Base-by-base conservation (phyloP, 805 yeast genomes). In the Novakomyces olei region DNA sequence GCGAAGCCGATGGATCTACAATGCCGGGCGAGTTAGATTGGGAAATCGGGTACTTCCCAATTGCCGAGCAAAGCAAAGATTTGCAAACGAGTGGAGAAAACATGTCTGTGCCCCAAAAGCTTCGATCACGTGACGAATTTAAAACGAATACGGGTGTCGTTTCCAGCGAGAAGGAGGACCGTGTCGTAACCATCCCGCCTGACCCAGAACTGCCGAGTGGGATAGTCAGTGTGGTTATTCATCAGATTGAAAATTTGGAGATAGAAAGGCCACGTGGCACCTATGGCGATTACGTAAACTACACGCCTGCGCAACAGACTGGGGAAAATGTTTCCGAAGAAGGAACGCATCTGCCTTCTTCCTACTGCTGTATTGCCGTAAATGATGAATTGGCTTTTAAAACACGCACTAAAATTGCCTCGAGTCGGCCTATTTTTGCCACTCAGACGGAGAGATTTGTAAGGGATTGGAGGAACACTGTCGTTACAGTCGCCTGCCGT, bases 391-490 rank as follows among this genome's bases (percentile, higher is more conserved):
- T 22, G 27, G 28, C 15, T 3, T 30, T 23, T 14, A 20, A 30
- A 15, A 30, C 33, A n/a, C 28, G 33, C 10, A 22, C 33, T 5
- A 30, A 30, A 14, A 20, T 23, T 12, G 22, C 15, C 25, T 14
- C 33, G 4, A 19, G 27, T 19, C 14, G 24, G 5, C 33, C 33
- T 15, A 30, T 30, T 23, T 30, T 19, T 10, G 24, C 22, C n/a
- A 27, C 33, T 12, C 27, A 27, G 15, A 30, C 26, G 14, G 33
- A 30, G 15, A 30, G 16, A 18, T 30, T 23, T 30, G n/a, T 30
- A 5, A 18, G 10, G 8, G 33, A 30, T 23, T 30, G 33, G 33
- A 19, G 28, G 15, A 23, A 14, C n/a, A n/a, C 33, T 12, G 23
- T 22, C 5, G 10, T 30, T 12, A 19, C 12, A 9, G 20, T 30